Evolutionary conservation across 2,329 filamentous ascomycete genomes (phyloP), one percentile per base, ranked within the genome.

Genomic region (Fusarium neocosmosporiellum): DNA sequence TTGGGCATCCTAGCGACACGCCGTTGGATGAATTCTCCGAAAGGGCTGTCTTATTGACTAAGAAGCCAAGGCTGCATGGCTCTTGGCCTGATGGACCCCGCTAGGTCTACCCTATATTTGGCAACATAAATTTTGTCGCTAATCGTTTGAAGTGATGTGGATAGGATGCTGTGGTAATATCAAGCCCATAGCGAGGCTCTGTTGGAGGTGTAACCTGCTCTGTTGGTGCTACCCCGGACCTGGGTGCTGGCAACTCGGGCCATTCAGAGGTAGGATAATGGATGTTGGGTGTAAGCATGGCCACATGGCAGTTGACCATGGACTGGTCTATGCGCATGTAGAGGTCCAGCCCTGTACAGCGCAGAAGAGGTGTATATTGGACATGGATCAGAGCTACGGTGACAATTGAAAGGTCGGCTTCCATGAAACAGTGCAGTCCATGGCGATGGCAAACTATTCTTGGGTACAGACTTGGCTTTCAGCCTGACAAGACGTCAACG

Each of bases 181-280:
- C 11, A 6, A n/a, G 33, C 9, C 33, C 7, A 27, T n/a, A 10
- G 16, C 43, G 10, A 22, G 20, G 11, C 5, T 29, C 27, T 31
- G 18, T 8, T 31, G 4, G n/a, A 41, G 24, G 18, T 41, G 31
- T 29, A 31, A 22, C 10, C 5, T 31, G 36, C 50, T 55, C 61
- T 59, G 36, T 60, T 31, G 33, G 50, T 59, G 54, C 36, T 54
- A 60, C 60, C 55, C 54, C 27, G 36, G 50, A 65, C 65, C 60
- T 67, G 59, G 60, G 8, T 54, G 29, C 8, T 20, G 5, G 18
- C 1, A 27, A 39, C 34, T 58, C 3, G 29, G 53, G n/a, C 33
- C 24, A 27, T 20, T n/a, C 10, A 48, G 31, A 53, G 29, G 41
- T 18, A 31, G 8, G 7, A 34, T 34, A 24, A 24, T 24, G 4